Percentiles rank a stretch among this genome's conserved stretches.
Conservation (phyloP, 441 rosid species). For the Hura crepitans region DNA sequence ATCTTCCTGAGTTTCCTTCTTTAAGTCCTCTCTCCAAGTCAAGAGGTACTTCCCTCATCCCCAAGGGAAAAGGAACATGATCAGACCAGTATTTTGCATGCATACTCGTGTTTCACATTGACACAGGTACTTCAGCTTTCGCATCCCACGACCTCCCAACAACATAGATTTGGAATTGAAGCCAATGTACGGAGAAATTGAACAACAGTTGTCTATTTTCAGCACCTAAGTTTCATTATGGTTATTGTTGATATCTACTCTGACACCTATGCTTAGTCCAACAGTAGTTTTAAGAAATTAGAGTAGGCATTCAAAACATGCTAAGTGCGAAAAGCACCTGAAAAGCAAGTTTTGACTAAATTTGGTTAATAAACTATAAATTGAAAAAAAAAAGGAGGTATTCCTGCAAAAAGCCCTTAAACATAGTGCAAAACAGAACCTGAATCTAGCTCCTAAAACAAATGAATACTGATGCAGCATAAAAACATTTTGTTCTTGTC, state of each 20-base stretch:
- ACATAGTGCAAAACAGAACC: background rate
- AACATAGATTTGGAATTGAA: background rate
- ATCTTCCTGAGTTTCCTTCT: background rate
- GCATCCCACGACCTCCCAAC: background rate
- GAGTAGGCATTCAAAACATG: background rate
- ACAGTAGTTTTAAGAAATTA: background rate
- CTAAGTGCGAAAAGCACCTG: background rate
- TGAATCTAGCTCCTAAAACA: background rate
- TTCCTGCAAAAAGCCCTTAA: background rate
- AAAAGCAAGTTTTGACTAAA: background rate
- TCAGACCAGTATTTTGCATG: background rate
- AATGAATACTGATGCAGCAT: background rate
- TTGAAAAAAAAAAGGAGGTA: too few species aligned
- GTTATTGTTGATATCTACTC: background rate
- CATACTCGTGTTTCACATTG: background rate
- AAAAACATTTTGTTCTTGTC: background rate
- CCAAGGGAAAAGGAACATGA: too few species aligned
- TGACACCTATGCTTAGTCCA: background rate
- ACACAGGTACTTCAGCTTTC: background rate
- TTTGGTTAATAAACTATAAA: too few species aligned
- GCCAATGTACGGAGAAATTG: background rate
- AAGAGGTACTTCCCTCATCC: too few species aligned
- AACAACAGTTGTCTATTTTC: background rate
- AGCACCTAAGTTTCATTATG: background rate
- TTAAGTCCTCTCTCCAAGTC: background rate